These are phyloP conservation scores for Austroboletus novae-zelandiae DNA, from an alignment of 1,284 basidiomycete genomes.

Conservation along the genomic window DNA sequence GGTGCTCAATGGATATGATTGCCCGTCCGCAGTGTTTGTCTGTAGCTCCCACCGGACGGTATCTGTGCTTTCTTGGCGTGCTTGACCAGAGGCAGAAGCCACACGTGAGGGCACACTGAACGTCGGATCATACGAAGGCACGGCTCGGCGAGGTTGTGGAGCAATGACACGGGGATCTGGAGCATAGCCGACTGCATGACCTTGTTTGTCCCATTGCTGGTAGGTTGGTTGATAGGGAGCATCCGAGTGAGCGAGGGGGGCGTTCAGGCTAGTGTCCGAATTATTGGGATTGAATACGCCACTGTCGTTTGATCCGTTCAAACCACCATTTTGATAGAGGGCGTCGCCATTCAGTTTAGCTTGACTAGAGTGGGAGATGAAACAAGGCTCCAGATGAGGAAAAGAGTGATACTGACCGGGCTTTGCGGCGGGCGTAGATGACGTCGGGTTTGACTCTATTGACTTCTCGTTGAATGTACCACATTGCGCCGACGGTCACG, in stretches of 20 bases:
- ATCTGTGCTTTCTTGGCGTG: constrained; percentile 28
- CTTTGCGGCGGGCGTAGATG: constrained; percentile 72
- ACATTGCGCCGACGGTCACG: constrained; percentile 77
- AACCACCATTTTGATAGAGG: constrained; percentile 31
- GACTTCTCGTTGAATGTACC: constrained; percentile 81
- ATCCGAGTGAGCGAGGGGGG: constrained; percentile 21
- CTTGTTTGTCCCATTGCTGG: constrained; percentile 39
- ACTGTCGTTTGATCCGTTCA: constrained; percentile 28
- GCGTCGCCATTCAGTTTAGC: constrained; percentile 41
- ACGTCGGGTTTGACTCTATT: constrained; percentile 71
- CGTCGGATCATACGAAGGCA: constrained; percentile 8
- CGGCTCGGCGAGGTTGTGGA: constrained; percentile 38
- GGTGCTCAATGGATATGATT: constrained; percentile 22
- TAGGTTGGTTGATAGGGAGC: constrained; percentile 26
- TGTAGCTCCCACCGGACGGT: constrained; percentile 27
- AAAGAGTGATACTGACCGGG: constrained; percentile 41
- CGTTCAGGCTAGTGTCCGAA: constrained; percentile 44
- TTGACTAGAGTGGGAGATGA: constrained; percentile 38
- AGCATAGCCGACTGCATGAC: constrained; percentile 37
- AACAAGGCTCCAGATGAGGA: neutral
- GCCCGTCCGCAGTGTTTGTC: constrained; percentile 25
- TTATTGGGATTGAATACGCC: constrained; percentile 36
- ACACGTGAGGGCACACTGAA: constrained; percentile 13
- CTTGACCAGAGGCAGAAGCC: constrained; percentile 1
- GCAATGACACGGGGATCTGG: constrained; percentile 34